Evolutionary conservation across 495 filamentous ascomycete species (phyloP), one percentile per base, ranked within the genome.

Genomic region (Tuber melanosporum): DNA sequence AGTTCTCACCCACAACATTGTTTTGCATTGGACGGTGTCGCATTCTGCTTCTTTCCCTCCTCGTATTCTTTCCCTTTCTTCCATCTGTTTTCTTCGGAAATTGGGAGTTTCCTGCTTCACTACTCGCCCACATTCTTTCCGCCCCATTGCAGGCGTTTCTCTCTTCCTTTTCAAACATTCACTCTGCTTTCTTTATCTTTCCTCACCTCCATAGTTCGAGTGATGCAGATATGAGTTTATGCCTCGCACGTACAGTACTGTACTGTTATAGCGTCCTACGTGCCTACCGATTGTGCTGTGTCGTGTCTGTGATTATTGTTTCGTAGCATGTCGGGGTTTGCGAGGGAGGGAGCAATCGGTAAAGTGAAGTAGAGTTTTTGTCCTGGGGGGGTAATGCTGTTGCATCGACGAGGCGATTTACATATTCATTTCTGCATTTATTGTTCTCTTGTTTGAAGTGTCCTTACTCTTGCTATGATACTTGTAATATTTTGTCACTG

Each of bases 191-290:
- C 22, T 5, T 17, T 19, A 14, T 36, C 17, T 66, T 15, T 3
- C 4, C 36, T 66, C 57, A 36, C 7, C 26, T 66, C 17, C 14
- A 66, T 36, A 66, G 57, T 66, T 36, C 26, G 57, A 66, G 57
- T 66, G 57, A 66, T 66, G 57, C 57, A 66, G 57, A 36, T 66
- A 66, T 66, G 57, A 66, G 57, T 66, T 66, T 66, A 66, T 36
- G 57, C 32, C 57, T 66, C 57, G 57, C 32, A 66, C 12, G 57
- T 66, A 36, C 26, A 14, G 57, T 66, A 8, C 32, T 66, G 57
- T 66, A 14, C 52, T 32, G 26, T 62, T 12, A 26, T 26, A 62
- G 22, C 4, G 52, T 62, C 1, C 52, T 32, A 62, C 52, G 9
- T 62, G 26, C 52, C 52, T 14, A 62, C 52, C 52, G 52, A 62